Conservation (phyloP, 768 basidiomycete genomes). For the Pulveroboletus frians region DNA sequence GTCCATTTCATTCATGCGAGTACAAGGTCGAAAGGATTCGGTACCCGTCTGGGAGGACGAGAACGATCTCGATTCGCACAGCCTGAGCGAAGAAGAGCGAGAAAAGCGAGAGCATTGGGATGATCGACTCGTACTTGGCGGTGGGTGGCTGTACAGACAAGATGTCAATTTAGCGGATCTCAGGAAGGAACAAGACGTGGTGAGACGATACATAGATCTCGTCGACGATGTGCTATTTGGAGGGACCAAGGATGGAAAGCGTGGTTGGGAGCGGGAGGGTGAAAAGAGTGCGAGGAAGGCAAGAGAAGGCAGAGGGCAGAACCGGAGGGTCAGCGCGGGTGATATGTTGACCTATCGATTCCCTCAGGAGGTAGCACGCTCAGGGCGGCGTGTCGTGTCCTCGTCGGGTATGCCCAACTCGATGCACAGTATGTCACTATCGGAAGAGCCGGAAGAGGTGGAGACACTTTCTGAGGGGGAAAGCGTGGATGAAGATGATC, state of each 20-base stretch:
- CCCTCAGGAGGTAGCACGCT: conserved; percentile 16
- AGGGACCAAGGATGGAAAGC: conserved; percentile 43
- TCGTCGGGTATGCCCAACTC: conserved; percentile 49
- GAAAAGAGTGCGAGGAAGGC: conserved; percentile 43
- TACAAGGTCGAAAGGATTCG: conserved; percentile 57
- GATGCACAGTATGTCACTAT: conserved; percentile 46
- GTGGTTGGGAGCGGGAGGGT: conserved; percentile 46
- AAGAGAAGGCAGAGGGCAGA: conserved; percentile 36
- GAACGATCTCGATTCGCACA: conserved; percentile 39
- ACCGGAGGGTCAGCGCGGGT: conserved; percentile 28
- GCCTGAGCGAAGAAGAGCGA: conserved; percentile 42
- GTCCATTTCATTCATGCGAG: conserved; percentile 64
- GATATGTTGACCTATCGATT: conserved; percentile 24
- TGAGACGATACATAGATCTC: conserved; percentile 62
- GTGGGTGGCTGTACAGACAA: conserved; percentile 77
- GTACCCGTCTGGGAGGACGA: conserved; percentile 84
- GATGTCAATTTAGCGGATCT: conserved; percentile 54
- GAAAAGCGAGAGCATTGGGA: conserved; percentile 76
- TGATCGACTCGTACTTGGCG: conserved; percentile 70
- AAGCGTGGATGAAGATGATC: conserved; percentile 61
- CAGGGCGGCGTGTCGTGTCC: conserved; percentile 51
- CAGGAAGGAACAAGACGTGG: conserved; percentile 49
- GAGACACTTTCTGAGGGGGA: conserved; percentile 37
- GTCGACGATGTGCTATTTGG: conserved; percentile 79
- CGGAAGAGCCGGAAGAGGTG: conserved; percentile 57